Conservation (phyloP, 208 protist species). For the Trypanosoma congolense region DNA sequence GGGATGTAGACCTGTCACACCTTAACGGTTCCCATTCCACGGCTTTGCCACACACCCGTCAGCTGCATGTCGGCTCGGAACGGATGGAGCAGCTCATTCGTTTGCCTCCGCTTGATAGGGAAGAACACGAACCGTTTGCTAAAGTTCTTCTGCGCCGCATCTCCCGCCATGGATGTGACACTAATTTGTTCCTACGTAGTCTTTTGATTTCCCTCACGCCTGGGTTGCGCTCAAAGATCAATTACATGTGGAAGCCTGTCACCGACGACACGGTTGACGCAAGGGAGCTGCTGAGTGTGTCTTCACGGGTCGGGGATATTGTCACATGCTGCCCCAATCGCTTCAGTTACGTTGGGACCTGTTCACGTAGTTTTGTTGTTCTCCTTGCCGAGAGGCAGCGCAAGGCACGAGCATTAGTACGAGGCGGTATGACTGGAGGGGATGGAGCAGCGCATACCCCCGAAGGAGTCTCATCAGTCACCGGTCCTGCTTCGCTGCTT, state of each 20-base stretch:
- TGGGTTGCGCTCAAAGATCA: slow-evolving; percentile 50
- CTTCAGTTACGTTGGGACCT: slow-evolving; percentile 35
- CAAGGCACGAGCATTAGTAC: slow-evolving; percentile 1
- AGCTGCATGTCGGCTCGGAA: slow-evolving; percentile 19
- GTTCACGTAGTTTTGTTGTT: slow-evolving; percentile 31
- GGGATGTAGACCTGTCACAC: slow-evolving; percentile 24
- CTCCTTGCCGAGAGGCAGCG: slow-evolving; percentile 12
- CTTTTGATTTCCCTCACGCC: slow-evolving; percentile 71
- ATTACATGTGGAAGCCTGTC: slow-evolving; percentile 53
- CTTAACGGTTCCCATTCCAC: slow-evolving; percentile 35
- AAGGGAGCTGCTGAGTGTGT: slow-evolving; percentile 10
- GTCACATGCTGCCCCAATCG: slow-evolving; percentile 48
- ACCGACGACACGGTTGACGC: slow-evolving; percentile 16
- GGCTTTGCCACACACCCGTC: slow-evolving; percentile 11
- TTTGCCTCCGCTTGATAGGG: slow-evolving; percentile 56
- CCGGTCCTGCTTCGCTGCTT: not conserved
- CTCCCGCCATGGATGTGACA: slow-evolving; percentile 41
- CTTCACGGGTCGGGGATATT: slow-evolving; percentile 44
- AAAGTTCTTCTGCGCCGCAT: slow-evolving; percentile 63
- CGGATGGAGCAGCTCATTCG: slow-evolving; percentile 37
- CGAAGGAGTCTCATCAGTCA: too few species aligned
- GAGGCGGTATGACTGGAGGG: too few species aligned
- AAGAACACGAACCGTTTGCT: slow-evolving; percentile 65
- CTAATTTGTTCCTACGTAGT: slow-evolving; percentile 56
- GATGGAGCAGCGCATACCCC: too few species aligned